Evolutionary conservation across 2,329 filamentous ascomycete genomes (phyloP), one percentile per base, ranked within the genome.

Genomic region (Clarireedia homoeocarpa): DNA sequence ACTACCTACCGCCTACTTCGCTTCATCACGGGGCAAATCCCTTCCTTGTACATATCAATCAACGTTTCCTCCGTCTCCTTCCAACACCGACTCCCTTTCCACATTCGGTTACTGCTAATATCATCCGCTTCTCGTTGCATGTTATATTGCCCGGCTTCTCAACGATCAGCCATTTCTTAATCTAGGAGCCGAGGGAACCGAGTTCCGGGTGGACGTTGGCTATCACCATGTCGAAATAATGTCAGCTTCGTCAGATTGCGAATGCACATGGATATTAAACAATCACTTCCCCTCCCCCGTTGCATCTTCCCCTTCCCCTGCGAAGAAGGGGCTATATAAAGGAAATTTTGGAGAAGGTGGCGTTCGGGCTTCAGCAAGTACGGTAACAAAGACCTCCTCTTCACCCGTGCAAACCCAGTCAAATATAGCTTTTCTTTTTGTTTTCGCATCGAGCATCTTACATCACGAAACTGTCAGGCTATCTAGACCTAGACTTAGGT

Each of bases 101-200:
- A 12, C 51, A 48, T 36, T 38, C 30, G 39, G 17, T 53, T 23
- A 39, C 30, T 26, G 23, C 9, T 24, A 27, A 47, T 52, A 47
- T 39, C 27, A 34, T 53, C 42, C 40, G 6, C 27, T 53, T 53
- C 20, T 53, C 51, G 51, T 53, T 39, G 17, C 51, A 26, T 53
- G 39, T 44, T 26, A n/a, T 24, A 46, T 47, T 53, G 27, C 30
- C 20, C 40, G 24, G 20, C n/a, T 23, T 4, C 48, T 24, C 20
- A 51, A 39, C 23, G 27, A 26, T 20, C 23, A 38, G 14, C 39
- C 39, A 42, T 12, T 20, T 42, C 15, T 20, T 42, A 42, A n/a
- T n/a, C 17, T n/a, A 20, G 39, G 15, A 42, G 15, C 39, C 15
- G 17, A 42, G 15, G 39, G 14, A 14, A 42, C 39, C 39, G 17